A percentile compares a stretch with the other conserved stretches of the same genome.
Evolutionary conservation across 2,329 filamentous ascomycete species (phyloP).

Genomic region (Mollisia scopiformis): DNA sequence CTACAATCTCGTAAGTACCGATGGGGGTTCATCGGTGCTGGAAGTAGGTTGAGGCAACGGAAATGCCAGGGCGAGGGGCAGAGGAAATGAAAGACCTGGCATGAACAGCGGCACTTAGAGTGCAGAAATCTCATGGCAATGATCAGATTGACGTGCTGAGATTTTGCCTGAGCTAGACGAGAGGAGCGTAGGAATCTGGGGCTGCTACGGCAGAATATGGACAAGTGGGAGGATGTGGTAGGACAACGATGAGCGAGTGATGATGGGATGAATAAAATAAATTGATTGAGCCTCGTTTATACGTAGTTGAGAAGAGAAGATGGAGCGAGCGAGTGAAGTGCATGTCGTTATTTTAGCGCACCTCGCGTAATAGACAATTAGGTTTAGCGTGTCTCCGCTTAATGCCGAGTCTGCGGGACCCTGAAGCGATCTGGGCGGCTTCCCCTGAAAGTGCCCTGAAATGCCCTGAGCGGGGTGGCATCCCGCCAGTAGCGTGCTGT

Average conservation of each 20-base stretch:
- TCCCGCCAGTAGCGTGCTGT: no score
- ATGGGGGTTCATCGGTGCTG: not conserved
- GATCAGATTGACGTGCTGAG: not conserved
- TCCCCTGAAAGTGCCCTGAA: not conserved
- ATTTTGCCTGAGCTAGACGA: constrained; percentile 2
- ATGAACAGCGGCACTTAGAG: not conserved
- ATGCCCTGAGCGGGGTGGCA: not conserved
- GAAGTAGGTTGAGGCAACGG: not conserved
- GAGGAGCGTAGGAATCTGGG: not conserved
- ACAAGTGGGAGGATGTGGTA: not conserved
- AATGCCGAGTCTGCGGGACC: not conserved
- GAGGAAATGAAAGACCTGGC: not conserved
- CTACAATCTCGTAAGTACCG: not conserved
- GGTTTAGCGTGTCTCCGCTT: not conserved
- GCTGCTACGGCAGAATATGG: not conserved
- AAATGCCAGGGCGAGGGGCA: not conserved
- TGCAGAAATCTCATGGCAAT: not conserved
- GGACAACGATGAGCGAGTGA: not conserved
- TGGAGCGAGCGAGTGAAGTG: not conserved
- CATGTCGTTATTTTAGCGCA: not conserved
- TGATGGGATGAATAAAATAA: not conserved
- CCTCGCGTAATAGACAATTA: not conserved
- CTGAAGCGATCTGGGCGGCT: no score
- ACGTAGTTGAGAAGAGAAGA: not conserved
- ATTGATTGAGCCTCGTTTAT: not conserved